These are phyloP conservation scores for Neurospora sp. DNA, from an alignment of 495 filamentous ascomycete species.

Conservation along the genomic window DNA sequence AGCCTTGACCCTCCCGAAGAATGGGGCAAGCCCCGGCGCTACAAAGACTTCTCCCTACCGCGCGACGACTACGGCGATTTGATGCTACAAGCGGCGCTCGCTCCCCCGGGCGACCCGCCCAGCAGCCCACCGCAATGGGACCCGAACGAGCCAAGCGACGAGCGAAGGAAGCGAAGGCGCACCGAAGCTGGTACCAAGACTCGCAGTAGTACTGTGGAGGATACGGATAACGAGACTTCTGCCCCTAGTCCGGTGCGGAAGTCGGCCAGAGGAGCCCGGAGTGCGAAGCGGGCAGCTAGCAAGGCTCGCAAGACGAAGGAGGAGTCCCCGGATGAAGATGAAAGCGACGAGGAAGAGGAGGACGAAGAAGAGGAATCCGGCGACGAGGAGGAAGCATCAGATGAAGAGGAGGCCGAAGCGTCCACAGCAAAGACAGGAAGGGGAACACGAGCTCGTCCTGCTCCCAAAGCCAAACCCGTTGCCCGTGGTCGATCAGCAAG, in stretches of 20 bases:
- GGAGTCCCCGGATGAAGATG: constrained; percentile 58
- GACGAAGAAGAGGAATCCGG: constrained; percentile 36
- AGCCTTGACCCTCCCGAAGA: constrained; percentile 52
- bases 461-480: not conserved
- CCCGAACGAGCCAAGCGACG: constrained; percentile 22
- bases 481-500: not conserved
- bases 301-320: constrained; percentile 26
- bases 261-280: constrained; percentile 25
- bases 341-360: constrained; percentile 48
- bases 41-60: constrained; percentile 66
- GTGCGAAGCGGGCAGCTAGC: constrained; percentile 29
- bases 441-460: constrained; percentile 14
- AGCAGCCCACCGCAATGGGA: constrained; percentile 46
- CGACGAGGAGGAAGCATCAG: constrained; percentile 20
- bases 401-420: constrained; percentile 20
- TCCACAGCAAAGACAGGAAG: constrained; percentile 14
- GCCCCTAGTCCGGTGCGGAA: constrained; percentile 26
- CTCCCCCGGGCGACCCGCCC: constrained; percentile 43
- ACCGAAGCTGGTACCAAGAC: constrained; percentile 29
- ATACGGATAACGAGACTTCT: constrained; percentile 37
- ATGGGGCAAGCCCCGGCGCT: constrained; percentile 41
- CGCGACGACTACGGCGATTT: constrained; percentile 64
- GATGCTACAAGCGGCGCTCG: constrained; percentile 59
- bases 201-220: constrained; percentile 44
- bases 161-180: constrained; percentile 31